A percentile compares a stretch with the other conserved stretches of the same genome.
phyloP scores from a whole-genome alignment of 257 asterid species.

The Solanum virginianum region DNA sequence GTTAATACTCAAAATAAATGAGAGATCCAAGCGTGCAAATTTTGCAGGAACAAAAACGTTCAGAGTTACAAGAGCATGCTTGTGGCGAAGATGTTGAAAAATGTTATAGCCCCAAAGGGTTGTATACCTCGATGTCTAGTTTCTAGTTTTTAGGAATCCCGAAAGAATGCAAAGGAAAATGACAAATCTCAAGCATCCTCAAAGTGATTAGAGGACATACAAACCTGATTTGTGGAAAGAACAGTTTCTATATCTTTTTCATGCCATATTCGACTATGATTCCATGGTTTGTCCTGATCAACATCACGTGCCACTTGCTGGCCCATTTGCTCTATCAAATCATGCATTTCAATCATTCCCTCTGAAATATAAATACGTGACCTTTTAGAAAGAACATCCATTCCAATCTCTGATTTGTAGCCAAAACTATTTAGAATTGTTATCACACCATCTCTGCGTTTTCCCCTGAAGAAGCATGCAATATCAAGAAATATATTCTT shows the following conservation, averaged over 20 bases:
- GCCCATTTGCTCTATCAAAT: background rate
- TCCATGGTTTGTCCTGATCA: background rate
- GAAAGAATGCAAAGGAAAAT: background rate
- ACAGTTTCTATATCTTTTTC: background rate
- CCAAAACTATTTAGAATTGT: background rate
- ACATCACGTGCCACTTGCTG: background rate
- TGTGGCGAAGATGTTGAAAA: background rate
- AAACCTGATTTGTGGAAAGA: background rate
- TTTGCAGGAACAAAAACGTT: background rate
- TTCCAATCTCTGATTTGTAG: background rate
- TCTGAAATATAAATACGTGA: background rate
- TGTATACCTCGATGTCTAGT: background rate
- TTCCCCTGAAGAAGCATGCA: conserved; percentile 1
- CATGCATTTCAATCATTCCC: background rate
- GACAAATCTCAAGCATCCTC: background rate
- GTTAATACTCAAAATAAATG: background rate
- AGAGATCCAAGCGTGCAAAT: background rate
- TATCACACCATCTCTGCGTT: background rate
- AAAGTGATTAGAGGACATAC: background rate
- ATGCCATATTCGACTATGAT: background rate
- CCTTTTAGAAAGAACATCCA: background rate
- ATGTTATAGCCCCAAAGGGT: background rate
- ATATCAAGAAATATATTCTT: background rate
- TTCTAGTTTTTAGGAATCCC: background rate
- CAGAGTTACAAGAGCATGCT: background rate